Evolutionary conservation across 2,329 filamentous ascomycete species (phyloP).

Genomic region (Aspergillus pseudonomiae): DNA sequence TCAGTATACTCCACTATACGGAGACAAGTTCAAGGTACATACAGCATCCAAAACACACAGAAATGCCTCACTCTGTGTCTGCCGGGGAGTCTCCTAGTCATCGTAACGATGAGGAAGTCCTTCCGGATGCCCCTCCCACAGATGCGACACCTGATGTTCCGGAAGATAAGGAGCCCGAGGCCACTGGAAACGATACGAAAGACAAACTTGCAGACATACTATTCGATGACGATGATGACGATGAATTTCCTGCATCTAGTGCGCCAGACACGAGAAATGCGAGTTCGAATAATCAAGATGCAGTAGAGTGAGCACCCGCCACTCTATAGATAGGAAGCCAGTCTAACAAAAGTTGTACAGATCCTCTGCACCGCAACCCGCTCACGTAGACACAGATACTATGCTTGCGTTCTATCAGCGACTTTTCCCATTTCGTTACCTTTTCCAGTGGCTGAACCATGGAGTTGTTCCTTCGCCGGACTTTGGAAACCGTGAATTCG

Average conservation of each 20-base stretch:
- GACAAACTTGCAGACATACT: slow-evolving; percentile 59
- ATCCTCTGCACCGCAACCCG: slow-evolving; percentile 40
- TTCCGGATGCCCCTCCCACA: slow-evolving; percentile 45
- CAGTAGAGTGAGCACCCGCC: slow-evolving; percentile 37
- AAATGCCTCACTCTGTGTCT: slow-evolving; percentile 44
- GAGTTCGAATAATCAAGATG: slow-evolving; percentile 40
- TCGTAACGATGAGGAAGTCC: slow-evolving; percentile 42
- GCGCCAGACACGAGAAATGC: slow-evolving; percentile 48
- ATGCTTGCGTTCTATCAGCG: slow-evolving; percentile 95
- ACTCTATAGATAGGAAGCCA: slow-evolving; percentile 5
- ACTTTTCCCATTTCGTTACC: slow-evolving; percentile 88
- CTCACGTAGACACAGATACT: slow-evolving; percentile 73
- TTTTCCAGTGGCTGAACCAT: slow-evolving; percentile 99
- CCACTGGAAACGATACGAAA: slow-evolving; percentile 25
- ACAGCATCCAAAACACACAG: slow-evolving; percentile 9
- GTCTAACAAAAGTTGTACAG: slow-evolving; percentile 28
- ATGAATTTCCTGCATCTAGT: slow-evolving; percentile 59
- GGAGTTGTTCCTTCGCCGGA: slow-evolving; percentile 81
- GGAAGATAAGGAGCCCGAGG: slow-evolving; percentile 14
- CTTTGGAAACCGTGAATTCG: slow-evolving; percentile 92
- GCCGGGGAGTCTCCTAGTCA: slow-evolving; percentile 43
- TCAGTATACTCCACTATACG: not conserved
- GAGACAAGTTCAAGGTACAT: not conserved
- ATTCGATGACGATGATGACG: slow-evolving; percentile 60
- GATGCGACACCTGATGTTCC: slow-evolving; percentile 11